Evolutionary conservation across 2,329 filamentous ascomycete species (phyloP), one percentile per base, ranked within the genome.

Genomic region (Domatiomyces catenatus): DNA sequence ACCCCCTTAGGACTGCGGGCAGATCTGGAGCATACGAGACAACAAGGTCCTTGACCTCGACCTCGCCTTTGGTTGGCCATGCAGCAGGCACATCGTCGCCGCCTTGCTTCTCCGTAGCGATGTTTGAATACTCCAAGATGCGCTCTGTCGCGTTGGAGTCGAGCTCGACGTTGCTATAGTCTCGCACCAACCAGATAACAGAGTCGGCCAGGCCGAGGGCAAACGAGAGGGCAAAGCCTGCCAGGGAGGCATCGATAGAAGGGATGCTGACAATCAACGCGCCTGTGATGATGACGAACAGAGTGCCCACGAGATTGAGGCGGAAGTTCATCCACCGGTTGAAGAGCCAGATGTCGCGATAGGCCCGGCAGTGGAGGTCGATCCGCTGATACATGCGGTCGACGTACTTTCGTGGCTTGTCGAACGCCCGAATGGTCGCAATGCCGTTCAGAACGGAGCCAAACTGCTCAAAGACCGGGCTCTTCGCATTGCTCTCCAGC

Each of bases 131-230:
- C 62, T 89, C 85, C 3, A 86, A 70, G 22, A 90, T 78, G 26
- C 85, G 74, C 66, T 90, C 85, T 0, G 81, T 80, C 0, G 83
- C 77, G 59, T 88, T 88, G 82, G 89, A 87, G 60, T 85, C 79
- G 3, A 89, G 69, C 62, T 90, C 85, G 18, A 87, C 68, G 54
- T 78, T 80, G 0, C 83, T 75, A 60, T 86, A 86, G 50, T 80
- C 70, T 1, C 82, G 73, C 39, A 87, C 75, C 0, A 77, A 74
- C 75, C 77, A 84, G 47, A 81, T 75, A 50, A 87, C 75, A 6
- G 73, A 72, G 15, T 66, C 66, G 0, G 80, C 76, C 61, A 87
- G 86, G 50, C 84, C 77, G 26, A 89, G 70, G 0, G 83, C 77
- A 63, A 89, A 89, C 2, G 78, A 77, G 42, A 90, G 68, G 0